Percentiles rank a stretch among this genome's conserved stretches.
Conservation (phyloP, 2,329 filamentous ascomycete species). For the Hypoxylon sp. region DNA sequence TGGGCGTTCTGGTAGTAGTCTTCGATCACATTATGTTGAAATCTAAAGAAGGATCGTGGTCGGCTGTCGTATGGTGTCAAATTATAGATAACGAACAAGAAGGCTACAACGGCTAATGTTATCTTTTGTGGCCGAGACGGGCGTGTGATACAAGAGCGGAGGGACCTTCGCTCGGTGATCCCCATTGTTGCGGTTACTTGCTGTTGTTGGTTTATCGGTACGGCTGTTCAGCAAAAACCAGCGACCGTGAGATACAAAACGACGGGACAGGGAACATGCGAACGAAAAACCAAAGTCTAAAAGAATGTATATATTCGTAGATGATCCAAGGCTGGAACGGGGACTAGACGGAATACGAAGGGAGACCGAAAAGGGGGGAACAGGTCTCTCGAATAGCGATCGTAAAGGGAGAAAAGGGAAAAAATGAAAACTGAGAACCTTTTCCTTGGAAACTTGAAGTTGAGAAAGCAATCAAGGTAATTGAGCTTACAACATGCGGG, state of each 20-base stretch:
- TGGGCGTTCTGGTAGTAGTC: slow-evolving; percentile 52
- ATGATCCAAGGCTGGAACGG: not conserved
- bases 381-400: slow-evolving; percentile 7
- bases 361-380: slow-evolving; percentile 12
- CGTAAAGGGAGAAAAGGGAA: slow-evolving; percentile 18
- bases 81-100: slow-evolving; percentile 52
- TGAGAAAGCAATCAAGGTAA: slow-evolving; percentile 24
- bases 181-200: slow-evolving; percentile 44
- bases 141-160: slow-evolving; percentile 49
- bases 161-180: slow-evolving; percentile 48
- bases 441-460: slow-evolving; percentile 24
- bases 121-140: slow-evolving; percentile 53
- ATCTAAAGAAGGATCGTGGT: slow-evolving; percentile 52
- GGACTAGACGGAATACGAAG: not conserved
- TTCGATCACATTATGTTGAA: slow-evolving; percentile 50
- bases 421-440: slow-evolving; percentile 30
- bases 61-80: slow-evolving; percentile 52
- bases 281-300: slow-evolving; percentile 16
- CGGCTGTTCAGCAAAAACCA: slow-evolving; percentile 24
- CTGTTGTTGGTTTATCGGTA: slow-evolving; percentile 23
- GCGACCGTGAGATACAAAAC: slow-evolving; percentile 14
- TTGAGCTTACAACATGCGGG: slow-evolving; percentile 35
- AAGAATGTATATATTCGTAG: slow-evolving; percentile 20
- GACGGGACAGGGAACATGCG: slow-evolving; percentile 33
- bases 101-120: slow-evolving; percentile 43